A percentile compares a stretch with the other conserved stretches of the same genome.
phyloP scores from a whole-genome alignment of 176 grass and related monocot genomes.

The Aegilops longissima region DNA sequence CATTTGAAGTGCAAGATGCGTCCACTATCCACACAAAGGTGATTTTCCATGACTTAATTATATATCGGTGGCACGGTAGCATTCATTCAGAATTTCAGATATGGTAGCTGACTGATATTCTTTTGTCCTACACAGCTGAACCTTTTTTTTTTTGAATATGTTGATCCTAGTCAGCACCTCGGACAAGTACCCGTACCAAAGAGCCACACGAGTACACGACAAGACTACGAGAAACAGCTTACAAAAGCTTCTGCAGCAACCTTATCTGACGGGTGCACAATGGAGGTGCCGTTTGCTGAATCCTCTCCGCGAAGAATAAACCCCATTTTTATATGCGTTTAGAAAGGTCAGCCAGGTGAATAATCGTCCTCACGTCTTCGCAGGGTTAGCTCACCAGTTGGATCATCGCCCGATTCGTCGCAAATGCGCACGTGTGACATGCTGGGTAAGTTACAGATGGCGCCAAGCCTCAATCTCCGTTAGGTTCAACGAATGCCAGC shows the following conservation, averaged over 20 bases:
- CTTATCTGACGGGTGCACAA: background rate
- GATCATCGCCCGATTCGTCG: background rate
- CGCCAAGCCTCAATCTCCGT: background rate
- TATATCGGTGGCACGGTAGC: too few relatives aligned
- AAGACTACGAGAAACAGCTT: background rate
- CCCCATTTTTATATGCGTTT: slow-evolving; percentile 8
- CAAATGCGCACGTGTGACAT: slow-evolving; percentile 12
- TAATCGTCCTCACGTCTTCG: background rate
- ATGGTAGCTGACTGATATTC: too few relatives aligned
- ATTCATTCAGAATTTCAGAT: too few relatives aligned
- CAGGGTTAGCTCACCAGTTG: background rate
- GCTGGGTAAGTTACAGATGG: slow-evolving; percentile 14
- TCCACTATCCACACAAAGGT: too few relatives aligned
- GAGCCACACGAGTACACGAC: background rate
- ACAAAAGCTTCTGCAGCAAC: background rate
- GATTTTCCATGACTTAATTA: too few relatives aligned
- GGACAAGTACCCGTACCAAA: background rate
- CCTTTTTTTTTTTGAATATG: too few relatives aligned
- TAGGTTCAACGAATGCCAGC: slow-evolving; percentile 26
- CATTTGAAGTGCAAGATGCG: too few relatives aligned
- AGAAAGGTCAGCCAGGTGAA: slow-evolving; percentile 18
- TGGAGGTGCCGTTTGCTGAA: background rate
- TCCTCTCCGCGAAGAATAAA: background rate
- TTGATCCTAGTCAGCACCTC: background rate
- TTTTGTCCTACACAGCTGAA: too few relatives aligned